A percentile compares a stretch with the other conserved stretches of the same genome.
phyloP scores from a whole-genome alignment of 1,139 yeast genomes.

The Spencermartinsiella ligniputridi region DNA sequence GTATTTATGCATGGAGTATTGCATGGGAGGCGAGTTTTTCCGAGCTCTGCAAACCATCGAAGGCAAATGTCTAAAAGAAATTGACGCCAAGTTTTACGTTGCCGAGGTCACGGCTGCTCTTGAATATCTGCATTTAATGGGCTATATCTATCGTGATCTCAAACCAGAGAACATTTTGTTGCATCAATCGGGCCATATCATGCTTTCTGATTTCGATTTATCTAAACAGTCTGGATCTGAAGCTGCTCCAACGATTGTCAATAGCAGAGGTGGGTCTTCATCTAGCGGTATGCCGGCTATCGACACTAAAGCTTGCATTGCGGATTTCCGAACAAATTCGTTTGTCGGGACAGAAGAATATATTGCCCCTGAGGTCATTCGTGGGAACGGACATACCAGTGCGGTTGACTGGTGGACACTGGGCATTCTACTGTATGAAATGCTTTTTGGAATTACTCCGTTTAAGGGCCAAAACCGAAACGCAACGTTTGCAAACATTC shows the following conservation, averaged over 20 bases:
- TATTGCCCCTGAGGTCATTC: conserved; percentile 95
- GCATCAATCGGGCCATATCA: conserved; percentile 95
- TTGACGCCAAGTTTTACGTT: conserved; percentile 89
- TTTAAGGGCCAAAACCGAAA: conserved; percentile 88
- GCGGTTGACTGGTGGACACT: conserved; percentile 99
- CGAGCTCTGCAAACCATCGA: conserved; percentile 91
- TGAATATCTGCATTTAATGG: conserved; percentile 93
- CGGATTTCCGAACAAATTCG: conserved; percentile 92
- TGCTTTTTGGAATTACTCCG: conserved; percentile 94
- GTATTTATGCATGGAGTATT: conserved; percentile 97
- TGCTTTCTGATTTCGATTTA: conserved; percentile 94
- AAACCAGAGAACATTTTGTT: conserved; percentile 92
- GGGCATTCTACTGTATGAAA: conserved; percentile 86
- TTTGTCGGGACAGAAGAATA: conserved; percentile 98
- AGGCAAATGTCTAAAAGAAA: conserved; percentile 79
- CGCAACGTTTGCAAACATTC: conserved; percentile 80
- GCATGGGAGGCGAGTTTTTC: conserved; percentile 99
- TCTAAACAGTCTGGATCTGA: conserved; percentile 80
- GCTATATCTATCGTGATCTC: conserved; percentile 89
- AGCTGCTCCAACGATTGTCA: conserved; percentile 43
- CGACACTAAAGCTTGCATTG: conserved; percentile 92
- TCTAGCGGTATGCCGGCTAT: conserved; percentile 39
- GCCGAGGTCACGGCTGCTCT: conserved; percentile 97
- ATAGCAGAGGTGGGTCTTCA: conserved; percentile 30
- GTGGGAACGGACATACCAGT: conserved; percentile 95